Base-by-base conservation (phyloP, 345 rosid species). In the Dipteronia dyeriana region DNA sequence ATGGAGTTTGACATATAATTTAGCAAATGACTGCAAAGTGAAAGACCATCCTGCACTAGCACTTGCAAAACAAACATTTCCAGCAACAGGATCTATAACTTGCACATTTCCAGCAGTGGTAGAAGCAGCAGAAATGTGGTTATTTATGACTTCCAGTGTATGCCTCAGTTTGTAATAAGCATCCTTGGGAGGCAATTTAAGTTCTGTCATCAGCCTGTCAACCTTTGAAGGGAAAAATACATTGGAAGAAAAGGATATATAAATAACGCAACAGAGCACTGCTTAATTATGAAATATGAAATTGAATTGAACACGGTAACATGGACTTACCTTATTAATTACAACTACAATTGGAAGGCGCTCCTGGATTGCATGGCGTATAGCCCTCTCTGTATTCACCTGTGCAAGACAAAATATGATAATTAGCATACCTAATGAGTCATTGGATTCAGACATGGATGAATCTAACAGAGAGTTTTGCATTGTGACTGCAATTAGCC, bases 331-430 rank as follows among this genome's bases (percentile, higher is more conserved):
- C 88, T 96, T 96, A 79, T 96, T 96, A 73, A 96, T 89, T 56
- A 96, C 99, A 84, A 96, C 97, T 29, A 96, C 97, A 81, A 94
- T 89, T 65, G 99, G 99, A 71, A 94, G 86, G 65, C 85, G 92
- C 34, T 96, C 99, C 78, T 92, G 99, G 87, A 91, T 92, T 49
- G 99, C 97, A 82, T 94, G 98, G 75, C 97, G 95, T 70, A 96
- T 96, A 79, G 98, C 97, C 84, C 99, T 89, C 89, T 96, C 99
- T 2, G 99, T 94, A 82, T 96, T 96, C 16, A 87, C 99, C 99
- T 94, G 82, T 77, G 70, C 63, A 79, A 12, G 39, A 60, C 64
- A 73, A 23, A 67, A 76, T 39, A 47, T 29, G 43, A 73, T 38
- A 70, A 34, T 60, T 26, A 63, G 41, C 38, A 53, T 25, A 74